A percentile compares a stretch with the other conserved stretches of the same genome.
These are phyloP conservation scores for Triadica sebifera DNA, from an alignment of 345 rosid genomes.

Conservation along the genomic window DNA sequence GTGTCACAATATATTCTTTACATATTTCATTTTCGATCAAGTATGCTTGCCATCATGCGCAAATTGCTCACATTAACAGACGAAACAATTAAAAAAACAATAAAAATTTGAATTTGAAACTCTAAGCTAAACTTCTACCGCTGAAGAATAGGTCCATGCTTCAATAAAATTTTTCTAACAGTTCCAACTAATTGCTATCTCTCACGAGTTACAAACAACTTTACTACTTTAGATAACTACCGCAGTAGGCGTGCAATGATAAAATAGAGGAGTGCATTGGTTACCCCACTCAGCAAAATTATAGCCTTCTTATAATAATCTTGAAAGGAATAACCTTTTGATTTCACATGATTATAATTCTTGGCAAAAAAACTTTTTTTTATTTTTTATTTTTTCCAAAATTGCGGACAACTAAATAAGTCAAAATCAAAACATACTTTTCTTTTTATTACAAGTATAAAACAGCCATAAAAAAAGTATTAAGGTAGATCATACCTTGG, in stretches of 20 bases:
- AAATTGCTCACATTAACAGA: neutral
- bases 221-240: too few species aligned
- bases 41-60: neutral
- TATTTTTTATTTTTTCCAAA: too few species aligned
- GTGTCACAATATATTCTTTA: neutral
- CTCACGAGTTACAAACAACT: neutral
- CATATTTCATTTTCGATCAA: neutral
- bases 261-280: too few species aligned
- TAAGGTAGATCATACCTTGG: conserved; percentile 46
- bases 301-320: too few species aligned
- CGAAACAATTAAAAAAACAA: neutral
- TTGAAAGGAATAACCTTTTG: too few species aligned
- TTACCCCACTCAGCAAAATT: too few species aligned
- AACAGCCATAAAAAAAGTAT: neutral
- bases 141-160: neutral
- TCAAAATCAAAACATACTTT: too few species aligned
- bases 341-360: too few species aligned
- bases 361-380: too few species aligned
- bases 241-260: too few species aligned
- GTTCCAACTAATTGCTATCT: neutral
- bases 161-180: neutral
- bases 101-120: neutral
- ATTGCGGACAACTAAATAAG: too few species aligned
- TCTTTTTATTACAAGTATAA: neutral
- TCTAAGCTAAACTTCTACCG: neutral